phyloP scores from a whole-genome alignment of 2,329 filamentous ascomycete species.

The Pyricularia sp. region DNA sequence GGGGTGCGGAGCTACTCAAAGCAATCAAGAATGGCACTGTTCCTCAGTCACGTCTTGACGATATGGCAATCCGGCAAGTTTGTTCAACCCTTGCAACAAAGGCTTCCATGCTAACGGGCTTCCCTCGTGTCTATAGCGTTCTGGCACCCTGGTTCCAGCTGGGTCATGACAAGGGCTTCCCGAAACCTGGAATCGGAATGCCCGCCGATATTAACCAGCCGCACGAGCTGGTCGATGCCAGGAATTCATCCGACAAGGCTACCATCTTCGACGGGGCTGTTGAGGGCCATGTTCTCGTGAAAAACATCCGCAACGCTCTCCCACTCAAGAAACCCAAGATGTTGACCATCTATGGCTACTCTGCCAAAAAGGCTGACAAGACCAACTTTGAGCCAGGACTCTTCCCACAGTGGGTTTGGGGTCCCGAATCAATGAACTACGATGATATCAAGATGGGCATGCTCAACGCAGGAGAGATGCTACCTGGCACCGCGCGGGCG shows the following conservation, averaged over 20 bases:
- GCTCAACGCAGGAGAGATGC: neutral
- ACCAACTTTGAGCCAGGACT: conserved; percentile 26
- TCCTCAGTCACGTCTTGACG: conserved; percentile 37
- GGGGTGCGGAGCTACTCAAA: conserved; percentile 43
- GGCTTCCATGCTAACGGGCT: neutral
- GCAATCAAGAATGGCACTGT: conserved; percentile 54
- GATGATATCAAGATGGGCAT: conserved; percentile 3
- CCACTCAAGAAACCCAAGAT: conserved; percentile 40
- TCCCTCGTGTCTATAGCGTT: neutral
- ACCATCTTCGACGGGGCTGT: conserved; percentile 45
- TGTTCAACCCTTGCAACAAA: neutral
- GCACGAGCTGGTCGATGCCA: conserved; percentile 44
- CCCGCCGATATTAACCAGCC: conserved; percentile 35
- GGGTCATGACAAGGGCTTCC: conserved; percentile 38
- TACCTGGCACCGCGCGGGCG: neutral
- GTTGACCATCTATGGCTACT: conserved; percentile 55
- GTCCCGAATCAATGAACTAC: conserved; percentile 22
- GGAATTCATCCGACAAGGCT: conserved; percentile 33
- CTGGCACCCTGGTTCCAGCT: conserved; percentile 39
- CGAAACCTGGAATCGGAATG: conserved; percentile 40
- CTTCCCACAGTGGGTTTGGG: conserved; percentile 28
- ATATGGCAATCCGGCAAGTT: conserved; percentile 15
- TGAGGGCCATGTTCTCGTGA: conserved; percentile 56
- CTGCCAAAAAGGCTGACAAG: conserved; percentile 35
- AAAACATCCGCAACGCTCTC: conserved; percentile 46